Evolutionary conservation across 371 early-diverging fungal species (phyloP).

Genomic region (Umbelopsis sp.): DNA sequence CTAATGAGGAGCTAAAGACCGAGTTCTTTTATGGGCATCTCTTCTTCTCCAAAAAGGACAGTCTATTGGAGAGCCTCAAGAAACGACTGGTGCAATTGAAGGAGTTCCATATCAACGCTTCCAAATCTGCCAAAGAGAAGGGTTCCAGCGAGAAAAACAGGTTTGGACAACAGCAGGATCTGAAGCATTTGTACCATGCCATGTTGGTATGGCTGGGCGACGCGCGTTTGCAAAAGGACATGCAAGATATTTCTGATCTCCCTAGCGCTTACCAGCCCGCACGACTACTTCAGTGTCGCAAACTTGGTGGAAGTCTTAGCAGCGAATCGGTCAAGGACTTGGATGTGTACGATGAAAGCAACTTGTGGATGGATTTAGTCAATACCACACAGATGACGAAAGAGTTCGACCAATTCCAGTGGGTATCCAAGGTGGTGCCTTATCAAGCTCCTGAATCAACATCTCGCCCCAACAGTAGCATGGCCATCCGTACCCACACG

Average conservation of each 20-base stretch:
- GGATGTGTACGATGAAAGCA: constrained; percentile 30
- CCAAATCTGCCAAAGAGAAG: not conserved
- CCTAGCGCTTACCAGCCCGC: constrained; percentile 44
- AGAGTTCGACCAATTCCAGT: constrained; percentile 32
- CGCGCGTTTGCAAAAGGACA: constrained; percentile 35
- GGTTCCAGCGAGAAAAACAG: not conserved
- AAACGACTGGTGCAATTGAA: constrained; percentile 51
- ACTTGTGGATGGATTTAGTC: constrained; percentile 51
- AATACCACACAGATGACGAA: constrained; percentile 26
- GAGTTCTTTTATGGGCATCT: constrained; percentile 50
- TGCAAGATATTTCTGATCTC: constrained; percentile 36
- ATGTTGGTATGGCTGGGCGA: constrained; percentile 70
- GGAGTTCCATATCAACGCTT: not conserved
- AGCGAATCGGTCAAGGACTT: constrained; percentile 21
- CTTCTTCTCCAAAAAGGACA: constrained; percentile 54
- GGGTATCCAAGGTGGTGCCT: constrained; percentile 39
- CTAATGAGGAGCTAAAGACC: constrained; percentile 24
- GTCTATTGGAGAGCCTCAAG: constrained; percentile 47
- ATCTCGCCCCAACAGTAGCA: constrained; percentile 2
- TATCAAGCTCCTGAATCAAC: constrained; percentile 1
- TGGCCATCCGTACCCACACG: not conserved
- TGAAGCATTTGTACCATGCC: constrained; percentile 58
- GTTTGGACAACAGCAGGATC: not conserved
- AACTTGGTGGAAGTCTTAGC: constrained; percentile 16
- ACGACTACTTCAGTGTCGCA: constrained; percentile 37